Conservation (phyloP, 2,329 filamentous ascomycete genomes). For the Fusarium goolgardi region DNA sequence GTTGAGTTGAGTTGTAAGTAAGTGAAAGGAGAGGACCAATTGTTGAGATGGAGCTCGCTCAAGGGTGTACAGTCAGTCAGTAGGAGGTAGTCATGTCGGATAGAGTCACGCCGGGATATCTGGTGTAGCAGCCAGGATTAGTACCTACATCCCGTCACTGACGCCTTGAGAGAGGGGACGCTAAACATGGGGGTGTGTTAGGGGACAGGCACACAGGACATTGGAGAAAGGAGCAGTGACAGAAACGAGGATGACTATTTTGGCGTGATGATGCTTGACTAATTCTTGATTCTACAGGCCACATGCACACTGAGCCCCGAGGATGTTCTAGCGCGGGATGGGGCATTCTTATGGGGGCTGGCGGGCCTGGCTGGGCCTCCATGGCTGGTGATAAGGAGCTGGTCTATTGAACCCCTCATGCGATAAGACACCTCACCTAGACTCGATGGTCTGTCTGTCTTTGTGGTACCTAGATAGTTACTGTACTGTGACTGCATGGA, state of each 20-base stretch:
- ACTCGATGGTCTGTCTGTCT: not conserved
- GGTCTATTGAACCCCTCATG: slow-evolving; percentile 7
- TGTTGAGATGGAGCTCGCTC: slow-evolving; percentile 25
- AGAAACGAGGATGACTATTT: not conserved
- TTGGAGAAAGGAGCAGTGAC: slow-evolving; percentile 7
- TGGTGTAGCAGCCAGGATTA: slow-evolving; percentile 27
- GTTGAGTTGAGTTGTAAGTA: slow-evolving; percentile 17
- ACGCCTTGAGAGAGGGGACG: slow-evolving; percentile 29
- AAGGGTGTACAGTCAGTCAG: slow-evolving; percentile 19
- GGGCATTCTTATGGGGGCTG: slow-evolving; percentile 7
- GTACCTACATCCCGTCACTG: slow-evolving; percentile 17
- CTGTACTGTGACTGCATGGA: not conserved
- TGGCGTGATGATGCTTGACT: not conserved
- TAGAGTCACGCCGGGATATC: slow-evolving; percentile 25
- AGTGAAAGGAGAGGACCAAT: slow-evolving; percentile 38
- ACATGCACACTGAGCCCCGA: slow-evolving; percentile 14
- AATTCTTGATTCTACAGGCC: not conserved
- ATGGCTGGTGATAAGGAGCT: slow-evolving; percentile 5
- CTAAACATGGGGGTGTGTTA: slow-evolving; percentile 14
- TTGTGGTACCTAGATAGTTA: not conserved
- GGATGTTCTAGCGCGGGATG: slow-evolving; percentile 13
- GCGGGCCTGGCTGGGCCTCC: not conserved
- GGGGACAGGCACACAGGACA: slow-evolving; percentile 1
- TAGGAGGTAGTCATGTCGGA: slow-evolving; percentile 29
- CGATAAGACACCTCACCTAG: slow-evolving; percentile 6